These are phyloP conservation scores for Dentipellis sp. DNA, from an alignment of 768 basidiomycete genomes.

Conservation along the genomic window DNA sequence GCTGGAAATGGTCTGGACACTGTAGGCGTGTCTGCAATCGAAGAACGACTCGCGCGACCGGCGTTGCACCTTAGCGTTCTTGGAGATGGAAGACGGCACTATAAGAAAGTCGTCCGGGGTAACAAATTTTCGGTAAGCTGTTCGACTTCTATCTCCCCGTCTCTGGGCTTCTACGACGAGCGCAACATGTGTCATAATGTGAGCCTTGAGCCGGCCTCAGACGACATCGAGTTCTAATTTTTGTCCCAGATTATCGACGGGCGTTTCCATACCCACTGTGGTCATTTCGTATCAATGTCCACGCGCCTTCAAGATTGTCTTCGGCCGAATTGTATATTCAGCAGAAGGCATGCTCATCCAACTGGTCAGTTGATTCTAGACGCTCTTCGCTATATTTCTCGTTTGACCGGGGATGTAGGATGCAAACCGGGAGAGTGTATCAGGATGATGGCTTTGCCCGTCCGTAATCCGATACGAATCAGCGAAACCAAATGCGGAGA, in stretches of 20 bases:
- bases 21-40: background rate
- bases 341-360: slow-evolving; percentile 14
- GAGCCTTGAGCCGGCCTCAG: background rate
- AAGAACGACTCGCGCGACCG: background rate
- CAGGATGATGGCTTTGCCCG: slow-evolving; percentile 16
- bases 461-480: slow-evolving; percentile 18
- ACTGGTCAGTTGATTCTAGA: slow-evolving; percentile 7
- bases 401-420: slow-evolving; percentile 1
- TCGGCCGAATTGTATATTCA: slow-evolving; percentile 16
- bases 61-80: background rate
- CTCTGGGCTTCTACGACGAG: background rate
- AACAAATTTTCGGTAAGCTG: background rate
- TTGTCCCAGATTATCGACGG: slow-evolving; percentile 17
- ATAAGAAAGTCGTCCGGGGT: background rate
- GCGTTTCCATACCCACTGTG: slow-evolving; percentile 16
- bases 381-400: background rate
- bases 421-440: slow-evolving; percentile 11
- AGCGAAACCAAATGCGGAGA: slow-evolving; percentile 16
- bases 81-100: background rate
- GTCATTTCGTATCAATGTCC: slow-evolving; percentile 19
- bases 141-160: background rate
- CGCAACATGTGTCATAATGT: slow-evolving; percentile 16
- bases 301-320: slow-evolving; percentile 19
- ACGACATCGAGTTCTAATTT: background rate
- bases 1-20: background rate